Evolutionary conservation across 2,329 filamentous ascomycete genomes (phyloP), one percentile per base, ranked within the genome.

Genomic region (Colletotrichum costaricense): DNA sequence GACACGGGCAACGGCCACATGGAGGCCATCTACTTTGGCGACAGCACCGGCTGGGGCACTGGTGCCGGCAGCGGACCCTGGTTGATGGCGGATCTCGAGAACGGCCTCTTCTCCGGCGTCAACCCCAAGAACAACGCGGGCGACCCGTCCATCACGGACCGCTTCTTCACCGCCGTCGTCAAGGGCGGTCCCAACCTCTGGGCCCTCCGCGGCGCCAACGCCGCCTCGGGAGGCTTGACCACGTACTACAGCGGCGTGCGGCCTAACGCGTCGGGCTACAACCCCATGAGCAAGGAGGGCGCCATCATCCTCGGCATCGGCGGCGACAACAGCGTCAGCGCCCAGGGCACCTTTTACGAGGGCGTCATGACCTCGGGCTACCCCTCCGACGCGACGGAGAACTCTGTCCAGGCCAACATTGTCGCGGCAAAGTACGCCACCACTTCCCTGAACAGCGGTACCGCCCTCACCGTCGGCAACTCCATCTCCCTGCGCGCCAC

Each of bases 21-120:
- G 91, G 91, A 93, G 78, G 89, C 91, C 67, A 89, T 93, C 71
- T 93, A 93, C 85, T 93, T 86, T 76, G 91, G 91, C 1, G 82
- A 83, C 78, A 87, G 78, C 79, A 89, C 84, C 0, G 72, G 72
- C 75, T 92, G 89, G 88, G 91, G 91, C 22, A 80, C 79, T 8
- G 91, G 91, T 9, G 69, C 88, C 4, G 91, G 90, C 57, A 85
- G 76, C 56, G 91, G 91, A 0, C 91, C 91, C 0, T 93, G 91
- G 91, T 79, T 93, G 76, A 92, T 93, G 90, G 91, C 90, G 0
- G 91, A 93, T 80, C 86, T 93, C 0, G 91, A 93, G 78, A 92
- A 93, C 74, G 89, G 89, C 4, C 81, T 93, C 2, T 93, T 92
- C 82, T 91, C 90, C 0, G 91, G 90, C 16, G 11, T 65, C 1